These are phyloP conservation scores for Cyathus olla DNA, from an alignment of 1,284 basidiomycete genomes.

Conservation along the genomic window DNA sequence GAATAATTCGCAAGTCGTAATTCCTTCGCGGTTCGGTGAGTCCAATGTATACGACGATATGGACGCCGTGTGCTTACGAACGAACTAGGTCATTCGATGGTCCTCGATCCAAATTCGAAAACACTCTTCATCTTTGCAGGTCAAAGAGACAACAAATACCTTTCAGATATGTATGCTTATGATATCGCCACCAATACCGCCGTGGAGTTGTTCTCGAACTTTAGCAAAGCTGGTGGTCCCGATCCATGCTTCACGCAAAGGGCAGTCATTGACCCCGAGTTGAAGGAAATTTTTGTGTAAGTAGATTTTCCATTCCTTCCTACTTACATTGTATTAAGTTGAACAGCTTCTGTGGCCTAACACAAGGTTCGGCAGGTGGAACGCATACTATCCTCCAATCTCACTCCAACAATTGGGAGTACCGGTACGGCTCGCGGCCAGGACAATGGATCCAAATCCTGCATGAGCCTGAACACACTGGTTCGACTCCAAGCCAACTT, in stretches of 20 bases:
- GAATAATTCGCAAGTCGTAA: conserved; percentile 42
- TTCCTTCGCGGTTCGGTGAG: conserved; percentile 73
- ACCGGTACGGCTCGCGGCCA: conserved; percentile 65
- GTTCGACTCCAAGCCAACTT: conserved; percentile 34
- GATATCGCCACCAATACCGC: conserved; percentile 68
- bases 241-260: conserved; percentile 78
- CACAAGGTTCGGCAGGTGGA: conserved; percentile 50
- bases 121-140: conserved; percentile 80
- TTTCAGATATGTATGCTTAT: conserved; percentile 82
- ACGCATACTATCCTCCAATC: conserved; percentile 57
- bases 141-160: conserved; percentile 70
- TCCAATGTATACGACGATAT: too few species aligned
- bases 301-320: conserved; percentile 26
- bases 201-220: conserved; percentile 73
- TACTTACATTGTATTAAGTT: conserved; percentile 1
- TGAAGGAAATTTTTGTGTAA: conserved; percentile 81
- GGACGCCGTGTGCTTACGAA: too few species aligned
- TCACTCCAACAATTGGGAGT: conserved; percentile 71
- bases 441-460: conserved; percentile 74
- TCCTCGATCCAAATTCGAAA: conserved; percentile 68
- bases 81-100: conserved; percentile 83
- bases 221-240: conserved; percentile 67
- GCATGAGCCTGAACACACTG: conserved; percentile 34
- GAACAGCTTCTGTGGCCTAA: conserved; percentile 69
- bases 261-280: conserved; percentile 70